These are phyloP conservation scores for Aspergillus jensenii DNA, from an alignment of 2,329 filamentous ascomycete species.

Conservation along the genomic window DNA sequence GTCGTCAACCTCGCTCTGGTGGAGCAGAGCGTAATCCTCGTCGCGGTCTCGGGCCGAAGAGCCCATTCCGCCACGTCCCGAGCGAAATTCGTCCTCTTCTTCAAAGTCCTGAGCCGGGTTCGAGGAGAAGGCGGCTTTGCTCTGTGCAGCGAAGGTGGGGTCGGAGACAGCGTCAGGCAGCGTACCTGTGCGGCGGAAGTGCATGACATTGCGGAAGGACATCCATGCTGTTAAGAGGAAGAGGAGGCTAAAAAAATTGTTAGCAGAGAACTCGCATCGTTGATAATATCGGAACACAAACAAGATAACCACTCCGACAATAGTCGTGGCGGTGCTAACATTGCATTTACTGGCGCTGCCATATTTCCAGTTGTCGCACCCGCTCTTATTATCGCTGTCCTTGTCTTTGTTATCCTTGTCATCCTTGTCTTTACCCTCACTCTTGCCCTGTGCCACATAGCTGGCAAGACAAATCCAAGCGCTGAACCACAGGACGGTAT, in stretches of 20 bases:
- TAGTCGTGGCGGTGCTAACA: constrained; percentile 55
- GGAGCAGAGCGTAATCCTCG: constrained; percentile 54
- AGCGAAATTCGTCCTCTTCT: constrained; percentile 47
- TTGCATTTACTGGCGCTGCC: constrained; percentile 57
- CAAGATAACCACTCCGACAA: constrained; percentile 59
- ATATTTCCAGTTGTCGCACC: constrained; percentile 57
- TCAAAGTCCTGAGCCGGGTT: constrained; percentile 48
- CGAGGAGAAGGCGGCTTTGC: constrained; percentile 49
- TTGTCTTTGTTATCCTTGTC: constrained; percentile 20
- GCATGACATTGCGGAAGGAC: constrained; percentile 55
- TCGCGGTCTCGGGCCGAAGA: constrained; percentile 44
- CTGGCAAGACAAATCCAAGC: constrained; percentile 58
- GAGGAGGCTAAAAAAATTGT: constrained; percentile 44
- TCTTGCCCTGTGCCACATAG: constrained; percentile 57
- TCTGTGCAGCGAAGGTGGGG: constrained; percentile 50
- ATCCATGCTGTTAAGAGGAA: constrained; percentile 55
- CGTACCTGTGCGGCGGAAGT: constrained; percentile 58
- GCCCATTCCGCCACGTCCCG: constrained; percentile 41
- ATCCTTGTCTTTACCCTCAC: constrained; percentile 42
- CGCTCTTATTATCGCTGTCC: constrained; percentile 40
- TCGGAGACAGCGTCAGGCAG: constrained; percentile 49
- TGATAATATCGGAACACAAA: constrained; percentile 32
- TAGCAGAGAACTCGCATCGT: background rate
- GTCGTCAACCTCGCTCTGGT: constrained; percentile 48
- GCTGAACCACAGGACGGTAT: constrained; percentile 58